phyloP scores from a whole-genome alignment of 148 eudicot genomes.

The Camellia japonica region DNA sequence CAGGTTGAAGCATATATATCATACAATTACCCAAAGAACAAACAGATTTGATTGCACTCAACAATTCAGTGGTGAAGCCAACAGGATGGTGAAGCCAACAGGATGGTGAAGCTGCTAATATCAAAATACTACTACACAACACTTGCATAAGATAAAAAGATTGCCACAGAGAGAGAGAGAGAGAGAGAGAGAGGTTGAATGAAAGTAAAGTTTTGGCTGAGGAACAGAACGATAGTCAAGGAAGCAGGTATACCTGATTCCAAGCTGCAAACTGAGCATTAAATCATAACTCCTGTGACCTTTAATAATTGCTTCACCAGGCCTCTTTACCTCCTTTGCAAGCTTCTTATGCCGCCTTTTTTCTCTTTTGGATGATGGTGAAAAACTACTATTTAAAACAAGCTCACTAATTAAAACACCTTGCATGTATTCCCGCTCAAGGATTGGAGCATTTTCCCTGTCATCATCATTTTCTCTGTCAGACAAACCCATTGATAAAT shows the following conservation, averaged over 20 bases:
- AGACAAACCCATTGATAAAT: conserved; percentile 28
- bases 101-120: background rate
- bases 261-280: conserved; percentile 97
- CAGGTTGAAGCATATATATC: background rate
- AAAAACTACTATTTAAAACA: conserved; percentile 58
- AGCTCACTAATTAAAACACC: conserved; percentile 93
- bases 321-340: conserved; percentile 78
- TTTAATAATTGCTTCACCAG: conserved; percentile 93
- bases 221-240: conserved; percentile 2
- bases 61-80: no score
- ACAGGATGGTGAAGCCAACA: conserved; percentile 3
- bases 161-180: background rate
- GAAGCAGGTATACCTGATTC: conserved; percentile 65
- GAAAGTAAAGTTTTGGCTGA: background rate
- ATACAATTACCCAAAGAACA: background rate
- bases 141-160: background rate
- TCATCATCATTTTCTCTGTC: conserved; percentile 37
- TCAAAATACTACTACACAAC: background rate
- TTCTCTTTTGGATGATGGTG: conserved; percentile 55
- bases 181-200: background rate
- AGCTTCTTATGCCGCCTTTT: conserved; percentile 65
- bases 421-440: conserved; percentile 98
- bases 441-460: conserved; percentile 49
- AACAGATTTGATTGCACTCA: background rate
- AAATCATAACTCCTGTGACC: conserved; percentile 99